These are phyloP conservation scores for Phytophthora rubi DNA, from an alignment of 352 stramenopile genomes.

Conservation along the genomic window DNA sequence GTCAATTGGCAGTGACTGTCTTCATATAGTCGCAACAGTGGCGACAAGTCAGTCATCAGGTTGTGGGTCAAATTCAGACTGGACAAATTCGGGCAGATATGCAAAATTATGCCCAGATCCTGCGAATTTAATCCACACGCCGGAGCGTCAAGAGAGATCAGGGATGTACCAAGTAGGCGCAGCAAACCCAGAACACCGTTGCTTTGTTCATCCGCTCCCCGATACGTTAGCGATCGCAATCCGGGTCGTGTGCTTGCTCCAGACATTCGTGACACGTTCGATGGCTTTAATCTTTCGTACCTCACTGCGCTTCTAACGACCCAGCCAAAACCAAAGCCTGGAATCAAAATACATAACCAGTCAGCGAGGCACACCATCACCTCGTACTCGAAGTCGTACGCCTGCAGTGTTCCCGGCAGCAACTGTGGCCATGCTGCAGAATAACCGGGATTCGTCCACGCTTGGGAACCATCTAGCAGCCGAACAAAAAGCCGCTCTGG, in stretches of 20 bases:
- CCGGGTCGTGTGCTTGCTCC: constrained; percentile 4
- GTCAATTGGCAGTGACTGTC: constrained; percentile 20
- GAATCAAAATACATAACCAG: constrained; percentile 45
- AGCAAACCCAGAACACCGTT: constrained; percentile 21
- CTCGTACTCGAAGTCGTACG: constrained; percentile 40
- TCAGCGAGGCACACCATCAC: constrained; percentile 29
- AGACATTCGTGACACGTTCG: neutral
- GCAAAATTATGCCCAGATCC: constrained; percentile 29
- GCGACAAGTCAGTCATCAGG: constrained; percentile 19
- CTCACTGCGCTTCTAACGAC: constrained; percentile 27
- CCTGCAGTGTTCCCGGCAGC: neutral
- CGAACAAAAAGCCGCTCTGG: constrained; percentile 31
- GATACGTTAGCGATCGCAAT: constrained; percentile 31
- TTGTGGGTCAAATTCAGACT: constrained; percentile 27
- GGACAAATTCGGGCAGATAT: constrained; percentile 30
- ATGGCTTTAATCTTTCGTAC: constrained; percentile 12
- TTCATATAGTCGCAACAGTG: constrained; percentile 20
- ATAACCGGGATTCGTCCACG: constrained; percentile 15
- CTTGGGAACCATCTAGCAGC: constrained; percentile 27
- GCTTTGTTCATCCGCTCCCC: constrained; percentile 21
- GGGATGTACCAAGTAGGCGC: constrained; percentile 18
- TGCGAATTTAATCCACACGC: constrained; percentile 21
- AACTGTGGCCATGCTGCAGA: constrained; percentile 25
- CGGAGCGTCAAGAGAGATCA: constrained; percentile 29
- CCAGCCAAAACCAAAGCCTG: constrained; percentile 46